Evolutionary conservation across 2,329 filamentous ascomycete species (phyloP).

Genomic region (Penicillium sp.): DNA sequence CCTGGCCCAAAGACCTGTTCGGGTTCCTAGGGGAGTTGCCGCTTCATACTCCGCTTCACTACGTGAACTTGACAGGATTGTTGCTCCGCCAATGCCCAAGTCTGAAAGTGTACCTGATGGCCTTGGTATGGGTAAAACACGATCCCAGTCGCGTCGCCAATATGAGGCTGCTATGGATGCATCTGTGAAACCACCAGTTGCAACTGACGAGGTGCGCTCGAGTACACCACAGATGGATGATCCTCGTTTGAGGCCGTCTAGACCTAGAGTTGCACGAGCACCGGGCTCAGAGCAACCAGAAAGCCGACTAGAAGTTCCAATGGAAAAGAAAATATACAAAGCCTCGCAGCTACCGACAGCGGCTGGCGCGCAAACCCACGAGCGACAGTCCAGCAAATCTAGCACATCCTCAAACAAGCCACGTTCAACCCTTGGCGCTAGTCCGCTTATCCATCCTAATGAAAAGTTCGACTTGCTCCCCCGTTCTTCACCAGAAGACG

Average conservation of each 20-base stretch:
- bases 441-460: slow-evolving; percentile 35
- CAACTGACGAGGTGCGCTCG: slow-evolving; percentile 22
- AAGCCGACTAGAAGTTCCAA: slow-evolving; percentile 9
- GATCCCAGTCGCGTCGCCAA: slow-evolving; percentile 36
- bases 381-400: slow-evolving; percentile 21
- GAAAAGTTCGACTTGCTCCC: slow-evolving; percentile 36
- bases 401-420: slow-evolving; percentile 29
- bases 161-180: slow-evolving; percentile 28
- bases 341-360: neutral
- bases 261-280: slow-evolving; percentile 2
- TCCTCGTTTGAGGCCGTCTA: neutral
- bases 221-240: slow-evolving; percentile 13
- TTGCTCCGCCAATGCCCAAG: slow-evolving; percentile 26
- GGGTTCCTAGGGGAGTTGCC: slow-evolving; percentile 32
- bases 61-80: slow-evolving; percentile 27
- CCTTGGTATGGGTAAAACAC: slow-evolving; percentile 38
- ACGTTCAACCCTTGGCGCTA: slow-evolving; percentile 33
- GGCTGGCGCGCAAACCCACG: neutral
- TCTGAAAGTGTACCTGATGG: slow-evolving; percentile 29
- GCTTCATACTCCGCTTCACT: slow-evolving; percentile 31
- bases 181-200: slow-evolving; percentile 9
- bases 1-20: slow-evolving; percentile 37
- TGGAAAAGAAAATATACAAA: slow-evolving; percentile 5
- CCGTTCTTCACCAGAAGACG: slow-evolving; percentile 36
- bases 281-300: slow-evolving; percentile 11